Percentiles rank a stretch among this genome's conserved stretches.
Conservation (phyloP, 176 grass and related monocot genomes). For the Triticum dicoccoides region DNA sequence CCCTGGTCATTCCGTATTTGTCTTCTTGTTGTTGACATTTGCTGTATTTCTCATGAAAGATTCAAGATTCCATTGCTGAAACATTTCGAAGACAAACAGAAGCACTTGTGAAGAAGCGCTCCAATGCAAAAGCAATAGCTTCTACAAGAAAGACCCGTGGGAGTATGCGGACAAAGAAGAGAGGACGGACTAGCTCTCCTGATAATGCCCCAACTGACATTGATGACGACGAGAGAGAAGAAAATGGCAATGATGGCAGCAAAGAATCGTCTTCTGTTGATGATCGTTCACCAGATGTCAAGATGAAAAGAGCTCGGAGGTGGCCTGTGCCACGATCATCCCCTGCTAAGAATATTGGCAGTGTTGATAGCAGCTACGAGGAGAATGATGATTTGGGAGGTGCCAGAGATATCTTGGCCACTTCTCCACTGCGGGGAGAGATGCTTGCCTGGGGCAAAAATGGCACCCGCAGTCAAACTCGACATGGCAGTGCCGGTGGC, state of each 20-base stretch:
- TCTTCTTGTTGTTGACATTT: conserved; percentile 27
- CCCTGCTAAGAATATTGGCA: conserved; percentile 44
- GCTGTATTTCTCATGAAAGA: conserved; percentile 52
- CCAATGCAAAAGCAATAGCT: conserved; percentile 38
- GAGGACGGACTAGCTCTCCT: conserved; percentile 50
- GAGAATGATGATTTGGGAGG: conserved; percentile 58
- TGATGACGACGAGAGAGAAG: conserved; percentile 68
- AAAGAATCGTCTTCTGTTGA: conserved; percentile 80
- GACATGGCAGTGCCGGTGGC: conserved; percentile 57
- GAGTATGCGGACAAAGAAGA: conserved; percentile 46
- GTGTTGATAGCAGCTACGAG: conserved; percentile 38
- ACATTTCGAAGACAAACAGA: conserved; percentile 78
- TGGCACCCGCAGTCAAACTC: conserved; percentile 68
- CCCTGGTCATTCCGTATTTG: neutral
- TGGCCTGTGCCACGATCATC: conserved; percentile 54
- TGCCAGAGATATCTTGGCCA: conserved; percentile 49
- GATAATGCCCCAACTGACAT: conserved; percentile 43
- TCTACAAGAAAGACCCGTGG: conserved; percentile 47
- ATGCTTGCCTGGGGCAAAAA: conserved; percentile 93
- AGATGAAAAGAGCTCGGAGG: conserved; percentile 63
- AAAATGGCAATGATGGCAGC: conserved; percentile 66
- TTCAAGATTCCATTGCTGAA: conserved; percentile 82
- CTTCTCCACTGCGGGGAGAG: conserved; percentile 70
- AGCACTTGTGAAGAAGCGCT: conserved; percentile 65
- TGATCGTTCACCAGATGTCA: conserved; percentile 62